phyloP scores from a whole-genome alignment of 768 basidiomycete genomes.

The Wakefieldia striispora region DNA sequence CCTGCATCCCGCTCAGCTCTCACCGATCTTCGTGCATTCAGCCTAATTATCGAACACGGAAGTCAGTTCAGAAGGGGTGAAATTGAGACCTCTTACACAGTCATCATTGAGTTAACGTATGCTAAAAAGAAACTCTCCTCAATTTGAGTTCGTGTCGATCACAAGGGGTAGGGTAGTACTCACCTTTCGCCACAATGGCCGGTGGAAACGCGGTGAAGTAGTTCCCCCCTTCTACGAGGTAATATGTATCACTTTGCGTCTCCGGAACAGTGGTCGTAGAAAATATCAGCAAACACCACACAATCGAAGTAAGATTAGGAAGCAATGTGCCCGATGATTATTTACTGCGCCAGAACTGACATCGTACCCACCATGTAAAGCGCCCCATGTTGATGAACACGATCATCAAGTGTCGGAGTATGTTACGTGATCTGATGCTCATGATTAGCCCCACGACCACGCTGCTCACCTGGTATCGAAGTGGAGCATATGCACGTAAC shows the following conservation, averaged over 20 bases:
- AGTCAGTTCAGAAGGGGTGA: no score
- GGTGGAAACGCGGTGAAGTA: conserved; percentile 2
- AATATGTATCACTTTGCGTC: neutral
- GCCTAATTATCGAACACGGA: neutral
- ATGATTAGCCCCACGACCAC: no score
- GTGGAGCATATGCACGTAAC: no score
- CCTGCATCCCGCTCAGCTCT: conserved; percentile 5
- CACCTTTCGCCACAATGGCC: conserved; percentile 4
- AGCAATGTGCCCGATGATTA: neutral
- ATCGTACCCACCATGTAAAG: conserved; percentile 6
- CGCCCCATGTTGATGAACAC: conserved; percentile 16
- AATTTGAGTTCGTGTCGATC: neutral
- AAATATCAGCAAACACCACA: conserved; percentile 7
- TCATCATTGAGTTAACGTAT: conserved; percentile 16
- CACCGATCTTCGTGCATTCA: conserved; percentile 8
- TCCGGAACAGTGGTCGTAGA: neutral
- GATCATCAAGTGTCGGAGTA: conserved; percentile 8
- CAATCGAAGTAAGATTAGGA: conserved; percentile 2
- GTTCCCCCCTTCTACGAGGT: neutral
- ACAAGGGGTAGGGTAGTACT: neutral
- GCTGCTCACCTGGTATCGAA: no score
- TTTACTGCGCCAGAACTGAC: no score
- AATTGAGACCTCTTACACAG: conserved; percentile 2
- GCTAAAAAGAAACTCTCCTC: neutral
- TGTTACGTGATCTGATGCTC: conserved; percentile 5